Evolutionary conservation across 176 grass and related monocot genomes (phyloP).

Genomic region (Saccharum officinarum): DNA sequence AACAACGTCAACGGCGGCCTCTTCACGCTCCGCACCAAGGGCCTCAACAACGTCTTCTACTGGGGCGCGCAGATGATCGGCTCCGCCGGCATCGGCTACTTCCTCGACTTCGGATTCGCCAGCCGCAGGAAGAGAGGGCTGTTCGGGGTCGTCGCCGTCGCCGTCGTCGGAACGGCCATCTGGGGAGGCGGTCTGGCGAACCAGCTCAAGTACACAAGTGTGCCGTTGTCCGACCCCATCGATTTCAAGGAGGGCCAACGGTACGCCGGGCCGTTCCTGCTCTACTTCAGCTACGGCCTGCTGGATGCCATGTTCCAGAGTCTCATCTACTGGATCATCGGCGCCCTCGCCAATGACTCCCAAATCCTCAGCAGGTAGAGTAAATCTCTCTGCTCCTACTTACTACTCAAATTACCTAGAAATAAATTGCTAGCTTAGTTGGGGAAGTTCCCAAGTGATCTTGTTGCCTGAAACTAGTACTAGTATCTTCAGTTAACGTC

Average conservation of each 20-base stretch:
- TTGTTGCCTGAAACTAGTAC: neutral
- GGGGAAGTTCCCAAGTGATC: neutral
- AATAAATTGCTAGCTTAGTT: neutral
- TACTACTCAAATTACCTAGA: neutral
- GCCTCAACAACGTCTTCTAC: constrained; percentile 95
- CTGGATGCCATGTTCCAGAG: constrained; percentile 97
- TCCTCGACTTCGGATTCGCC: constrained; percentile 84
- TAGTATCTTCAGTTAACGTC: neutral
- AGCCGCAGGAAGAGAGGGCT: constrained; percentile 59
- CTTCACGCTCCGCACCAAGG: constrained; percentile 79
- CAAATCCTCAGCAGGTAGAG: constrained; percentile 83
- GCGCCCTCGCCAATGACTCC: constrained; percentile 60
- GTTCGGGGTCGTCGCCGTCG: constrained; percentile 47
- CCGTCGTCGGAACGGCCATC: constrained; percentile 63
- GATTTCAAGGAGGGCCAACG: constrained; percentile 66
- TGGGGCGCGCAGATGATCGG: constrained; percentile 97
- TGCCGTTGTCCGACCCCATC: neutral
- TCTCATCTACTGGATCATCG: constrained; percentile 97
- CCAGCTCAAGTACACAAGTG: constrained; percentile 46
- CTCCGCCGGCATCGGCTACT: constrained; percentile 61
- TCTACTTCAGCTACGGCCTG: constrained; percentile 93
- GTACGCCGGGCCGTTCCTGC: constrained; percentile 57
- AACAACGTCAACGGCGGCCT: constrained; percentile 86
- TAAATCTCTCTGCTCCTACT: too few species aligned
- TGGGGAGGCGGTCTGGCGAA: constrained; percentile 79